Evolutionary conservation across 2,329 filamentous ascomycete species (phyloP), one percentile per base, ranked within the genome.

Genomic region (Leptosphaerulina australis): DNA sequence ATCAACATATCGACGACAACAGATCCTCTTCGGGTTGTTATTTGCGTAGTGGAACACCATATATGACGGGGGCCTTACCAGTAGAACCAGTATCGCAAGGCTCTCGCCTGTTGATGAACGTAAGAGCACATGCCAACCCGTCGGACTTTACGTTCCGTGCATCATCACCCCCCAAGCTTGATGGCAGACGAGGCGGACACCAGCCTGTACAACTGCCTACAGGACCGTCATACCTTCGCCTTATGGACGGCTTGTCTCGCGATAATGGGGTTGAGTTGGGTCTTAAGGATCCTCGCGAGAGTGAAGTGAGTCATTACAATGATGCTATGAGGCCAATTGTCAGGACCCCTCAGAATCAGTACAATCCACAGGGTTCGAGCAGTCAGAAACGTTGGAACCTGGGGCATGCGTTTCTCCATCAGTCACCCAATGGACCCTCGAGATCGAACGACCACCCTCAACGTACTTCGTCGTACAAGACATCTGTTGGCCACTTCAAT

Each of bases 41-140:
- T 0, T 17, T 41, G 17, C 44, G 39, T 22, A 43, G 38, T 24
- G 53, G 58, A 10, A 41, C 45, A 14, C 49, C 52, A 5, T 63
- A 62, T 39, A 67, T 68, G 63, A 60, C 59, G 3, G 67, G 66
- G 9, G 60, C 56, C 12, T 55, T 67, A n/a, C 64, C 66, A 3
- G 43, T 43, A 3, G 56, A 58, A 5, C 11, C 46, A 37, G n/a
- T 24, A 2, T 24, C 56, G 2, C 50, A 33, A 24, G 34, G 48
- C 3, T 41, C 58, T 8, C 46, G 38, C 7, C 25, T 46, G 5
- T 20, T 50, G 20, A 31, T 52, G 1, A 53, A 22, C 8, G 11
- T 48, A 2, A 56, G 52, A 7, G 18, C 53, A 10, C 15, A 58
- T 5, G 44, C 47, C 14, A 50, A 50, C 6, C 39, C 30, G 5